A percentile compares a stretch with the other conserved stretches of the same genome.
phyloP scores from a whole-genome alignment of 148 eudicot species.

The Rhododendron simsii region DNA sequence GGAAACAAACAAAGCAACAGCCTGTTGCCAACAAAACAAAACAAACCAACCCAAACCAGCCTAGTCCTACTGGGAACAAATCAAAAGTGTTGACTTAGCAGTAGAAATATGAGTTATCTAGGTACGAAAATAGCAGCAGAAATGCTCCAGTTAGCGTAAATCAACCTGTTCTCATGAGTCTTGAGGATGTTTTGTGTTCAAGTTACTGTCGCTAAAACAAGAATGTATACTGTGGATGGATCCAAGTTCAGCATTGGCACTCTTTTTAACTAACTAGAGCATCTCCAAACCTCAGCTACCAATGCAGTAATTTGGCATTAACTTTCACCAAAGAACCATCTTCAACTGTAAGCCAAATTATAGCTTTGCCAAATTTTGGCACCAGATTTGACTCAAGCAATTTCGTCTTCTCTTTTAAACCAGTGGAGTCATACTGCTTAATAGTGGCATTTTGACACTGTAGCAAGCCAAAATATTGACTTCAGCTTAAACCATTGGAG shows the following conservation, averaged over 20 bases:
- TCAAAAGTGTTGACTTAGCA: not conserved
- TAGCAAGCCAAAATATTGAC: not conserved
- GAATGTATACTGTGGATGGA: not conserved
- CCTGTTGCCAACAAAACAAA: not conserved
- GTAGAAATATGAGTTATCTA: not conserved
- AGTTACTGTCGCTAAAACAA: not conserved
- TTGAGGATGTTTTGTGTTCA: not conserved
- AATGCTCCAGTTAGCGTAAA: not conserved
- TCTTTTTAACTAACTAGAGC: not conserved
- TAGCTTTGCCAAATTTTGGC: not conserved
- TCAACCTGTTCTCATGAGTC: not conserved
- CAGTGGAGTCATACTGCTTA: not conserved
- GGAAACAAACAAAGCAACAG: not conserved
- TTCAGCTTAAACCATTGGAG: not conserved
- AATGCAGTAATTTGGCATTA: not conserved
- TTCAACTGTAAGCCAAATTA: not conserved
- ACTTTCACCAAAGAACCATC: not conserved
- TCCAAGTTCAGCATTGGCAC: not conserved
- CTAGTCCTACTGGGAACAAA: not conserved
- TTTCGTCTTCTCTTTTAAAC: not conserved
- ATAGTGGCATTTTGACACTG: not conserved
- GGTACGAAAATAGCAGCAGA: not conserved
- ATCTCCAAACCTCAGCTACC: not conserved
- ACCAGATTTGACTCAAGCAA: not conserved
- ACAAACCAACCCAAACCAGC: not conserved